A percentile compares a stretch with the other conserved stretches of the same genome.
phyloP scores from a whole-genome alignment of 2,329 filamentous ascomycete genomes.

The Neurospora sp. region DNA sequence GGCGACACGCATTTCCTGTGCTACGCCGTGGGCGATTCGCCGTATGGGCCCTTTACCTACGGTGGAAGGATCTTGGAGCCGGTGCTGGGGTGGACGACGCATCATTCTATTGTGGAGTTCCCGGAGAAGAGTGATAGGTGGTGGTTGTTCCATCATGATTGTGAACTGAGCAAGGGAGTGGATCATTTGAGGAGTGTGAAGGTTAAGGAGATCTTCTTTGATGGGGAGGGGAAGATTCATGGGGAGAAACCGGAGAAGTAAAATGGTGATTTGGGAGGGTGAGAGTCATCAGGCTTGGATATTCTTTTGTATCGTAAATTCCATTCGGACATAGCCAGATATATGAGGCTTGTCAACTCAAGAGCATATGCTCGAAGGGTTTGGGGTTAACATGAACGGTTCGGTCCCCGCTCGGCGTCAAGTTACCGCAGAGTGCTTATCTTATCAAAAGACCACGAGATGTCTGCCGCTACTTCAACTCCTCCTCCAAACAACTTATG shows the following conservation, averaged over 20 bases:
- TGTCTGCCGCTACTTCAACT: background rate
- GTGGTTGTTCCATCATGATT: constrained; percentile 72
- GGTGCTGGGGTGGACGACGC: constrained; percentile 72
- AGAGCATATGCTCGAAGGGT: background rate
- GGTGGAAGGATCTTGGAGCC: constrained; percentile 63
- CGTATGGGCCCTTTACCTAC: constrained; percentile 65
- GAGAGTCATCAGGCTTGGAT: background rate
- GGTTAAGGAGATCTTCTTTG: constrained; percentile 65
- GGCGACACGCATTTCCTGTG: constrained; percentile 68
- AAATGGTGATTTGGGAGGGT: background rate
- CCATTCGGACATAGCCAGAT: background rate
- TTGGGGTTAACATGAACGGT: background rate
- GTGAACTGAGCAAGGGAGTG: constrained; percentile 55
- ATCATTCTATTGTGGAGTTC: constrained; percentile 71
- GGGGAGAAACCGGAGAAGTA: constrained; percentile 25
- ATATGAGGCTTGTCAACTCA: background rate
- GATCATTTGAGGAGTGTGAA: constrained; percentile 66
- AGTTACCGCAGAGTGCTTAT: background rate
- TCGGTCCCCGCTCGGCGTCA: background rate
- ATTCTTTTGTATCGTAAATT: background rate
- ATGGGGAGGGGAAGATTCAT: constrained; percentile 52
- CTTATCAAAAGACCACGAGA: background rate
- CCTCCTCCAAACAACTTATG: background rate
- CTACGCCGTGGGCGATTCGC: constrained; percentile 56
- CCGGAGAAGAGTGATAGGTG: constrained; percentile 42